Conservation (phyloP, 768 basidiomycete species). For the Mycena pura region DNA sequence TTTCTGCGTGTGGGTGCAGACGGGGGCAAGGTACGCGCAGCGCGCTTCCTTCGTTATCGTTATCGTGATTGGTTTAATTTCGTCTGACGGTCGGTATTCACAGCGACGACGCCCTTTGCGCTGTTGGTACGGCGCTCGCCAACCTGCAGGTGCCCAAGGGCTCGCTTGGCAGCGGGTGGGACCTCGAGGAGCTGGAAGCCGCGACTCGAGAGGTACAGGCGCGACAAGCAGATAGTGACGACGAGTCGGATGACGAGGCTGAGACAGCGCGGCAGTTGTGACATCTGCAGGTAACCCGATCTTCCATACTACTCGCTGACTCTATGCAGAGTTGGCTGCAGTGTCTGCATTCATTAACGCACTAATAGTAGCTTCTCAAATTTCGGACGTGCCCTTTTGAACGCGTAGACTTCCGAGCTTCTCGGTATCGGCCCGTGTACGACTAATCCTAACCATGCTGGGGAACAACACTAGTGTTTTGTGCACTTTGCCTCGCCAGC, state of each 20-base stretch:
- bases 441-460: no score
- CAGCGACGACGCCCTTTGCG: slow-evolving; percentile 65
- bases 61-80: neutral
- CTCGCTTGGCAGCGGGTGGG: slow-evolving; percentile 74
- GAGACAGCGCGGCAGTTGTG: slow-evolving; percentile 23
- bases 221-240: slow-evolving; percentile 71
- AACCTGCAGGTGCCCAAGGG: slow-evolving; percentile 55
- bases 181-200: slow-evolving; percentile 69
- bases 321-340: neutral
- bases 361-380: no score
- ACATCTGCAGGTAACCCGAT: neutral
- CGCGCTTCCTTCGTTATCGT: neutral
- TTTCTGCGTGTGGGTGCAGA: slow-evolving; percentile 82
- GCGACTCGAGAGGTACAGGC: slow-evolving; percentile 48
- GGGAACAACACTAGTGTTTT: no score
- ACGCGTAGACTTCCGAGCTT: no score
- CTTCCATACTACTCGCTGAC: neutral
- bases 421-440: no score
- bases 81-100: slow-evolving; percentile 6
- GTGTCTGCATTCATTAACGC: no score
- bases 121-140: slow-evolving; percentile 52
- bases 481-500: no score
- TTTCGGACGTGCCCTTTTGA: no score
- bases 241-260: slow-evolving; percentile 50
- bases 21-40: slow-evolving; percentile 70